Evolutionary conservation across 2,329 filamentous ascomycete genomes (phyloP), one percentile per base, ranked within the genome.

Genomic region (Hymenoscyphus fraxineus): DNA sequence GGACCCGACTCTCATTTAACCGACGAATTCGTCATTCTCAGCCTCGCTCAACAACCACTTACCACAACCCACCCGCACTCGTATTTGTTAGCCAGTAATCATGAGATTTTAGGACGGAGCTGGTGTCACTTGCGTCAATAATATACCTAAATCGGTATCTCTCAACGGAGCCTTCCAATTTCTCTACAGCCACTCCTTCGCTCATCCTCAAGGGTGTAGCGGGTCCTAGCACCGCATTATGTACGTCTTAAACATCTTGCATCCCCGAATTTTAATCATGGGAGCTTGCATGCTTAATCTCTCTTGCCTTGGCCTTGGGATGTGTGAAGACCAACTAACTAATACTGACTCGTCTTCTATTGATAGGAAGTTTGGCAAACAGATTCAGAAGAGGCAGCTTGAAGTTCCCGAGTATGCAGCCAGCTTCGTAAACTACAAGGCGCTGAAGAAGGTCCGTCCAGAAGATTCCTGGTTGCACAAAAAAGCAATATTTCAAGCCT

Each of bases 391-490:
- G 83, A 90, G 93, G 77, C 95, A 99, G 85, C 91, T 99, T 75
- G 95, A 99, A 78, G 93, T 99, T 66, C 95, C 95, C 66, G 95
- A 99, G 85, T 99, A 99, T 89, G 94, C 95, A 67, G 93, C 94
- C 69, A 97, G 93, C 80, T 99, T 99, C 77, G 93, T 98, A 73
- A 97, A 99, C 80, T 99, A 99, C 83, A 99, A 99, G 81, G 93
- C 93, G 66, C 83, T 99, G 72, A 99, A 99, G 80, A 98, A 98
- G 92, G 95, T 96, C 76, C 68, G 79, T 76, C 35, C 61, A 60
- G 62, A 61, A 38, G 55, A 47, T 13, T 39, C 54, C 57, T 41
- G 40, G 39, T 63, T 59, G 38, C 55, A 40, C 56, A 32, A 63
- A 27, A 69, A 67, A 69, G 66, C 64, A 69, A 68, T 65, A 56